Evolutionary conservation across 768 basidiomycete genomes (phyloP).

Genomic region (Rhizopogon vulgaris): DNA sequence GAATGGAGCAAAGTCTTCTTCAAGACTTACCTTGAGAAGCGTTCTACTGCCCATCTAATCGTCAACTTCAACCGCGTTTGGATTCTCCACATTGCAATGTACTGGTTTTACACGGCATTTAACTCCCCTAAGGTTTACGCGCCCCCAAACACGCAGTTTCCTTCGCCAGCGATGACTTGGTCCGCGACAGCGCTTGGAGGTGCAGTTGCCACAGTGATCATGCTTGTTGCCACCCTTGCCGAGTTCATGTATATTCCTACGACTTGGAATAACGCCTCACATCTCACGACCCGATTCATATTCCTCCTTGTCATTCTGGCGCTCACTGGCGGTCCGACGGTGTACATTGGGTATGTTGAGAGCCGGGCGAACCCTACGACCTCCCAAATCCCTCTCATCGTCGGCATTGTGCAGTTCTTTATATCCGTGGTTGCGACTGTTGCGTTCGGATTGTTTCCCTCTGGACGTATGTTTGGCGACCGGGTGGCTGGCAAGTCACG

Average conservation of each 20-base stretch:
- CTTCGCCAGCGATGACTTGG: conserved; percentile 90
- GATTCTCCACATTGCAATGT: conserved; percentile 91
- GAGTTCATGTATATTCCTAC: conserved; percentile 98
- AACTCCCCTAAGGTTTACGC: conserved; percentile 92
- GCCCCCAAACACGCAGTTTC: conserved; percentile 53
- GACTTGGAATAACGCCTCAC: conserved; percentile 98
- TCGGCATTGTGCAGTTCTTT: conserved; percentile 92
- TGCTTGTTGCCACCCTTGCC: conserved; percentile 88
- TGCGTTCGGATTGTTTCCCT: conserved; percentile 84
- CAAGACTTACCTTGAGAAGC: conserved; percentile 98
- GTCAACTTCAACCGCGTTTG: conserved; percentile 99
- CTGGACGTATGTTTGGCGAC: conserved; percentile 98
- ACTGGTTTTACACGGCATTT: conserved; percentile 98
- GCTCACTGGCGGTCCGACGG: conserved; percentile 86
- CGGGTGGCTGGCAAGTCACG: conserved; percentile 95
- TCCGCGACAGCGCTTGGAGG: conserved; percentile 95
- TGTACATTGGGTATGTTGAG: conserved; percentile 88
- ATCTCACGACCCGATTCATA: conserved; percentile 87
- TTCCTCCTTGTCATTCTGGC: conserved; percentile 91
- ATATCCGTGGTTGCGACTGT: conserved; percentile 80
- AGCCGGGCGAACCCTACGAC: conserved; percentile 41
- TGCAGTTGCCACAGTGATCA: conserved; percentile 87
- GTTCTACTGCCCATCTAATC: conserved; percentile 85
- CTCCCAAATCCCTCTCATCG: conserved; percentile 76
- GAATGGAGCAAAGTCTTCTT: conserved; percentile 96